phyloP scores from a whole-genome alignment of 768 basidiomycete species.

The Lactifluus pinguis region DNA sequence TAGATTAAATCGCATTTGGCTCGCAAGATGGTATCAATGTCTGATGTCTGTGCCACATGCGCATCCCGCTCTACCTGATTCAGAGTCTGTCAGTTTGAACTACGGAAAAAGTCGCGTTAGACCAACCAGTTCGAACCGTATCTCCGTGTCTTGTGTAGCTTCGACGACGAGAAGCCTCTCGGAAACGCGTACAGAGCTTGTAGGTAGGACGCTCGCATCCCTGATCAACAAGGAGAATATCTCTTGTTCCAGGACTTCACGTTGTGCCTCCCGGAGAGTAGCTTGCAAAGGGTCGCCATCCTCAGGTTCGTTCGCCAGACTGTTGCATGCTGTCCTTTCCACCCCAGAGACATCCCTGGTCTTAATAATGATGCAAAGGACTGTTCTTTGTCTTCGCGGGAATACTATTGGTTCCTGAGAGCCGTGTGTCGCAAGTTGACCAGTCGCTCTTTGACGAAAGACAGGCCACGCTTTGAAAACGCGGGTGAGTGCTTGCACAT shows the following conservation, averaged over 20 bases:
- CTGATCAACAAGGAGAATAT: constrained; percentile 64
- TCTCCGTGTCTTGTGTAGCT: constrained; percentile 58
- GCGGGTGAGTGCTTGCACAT: constrained; percentile 6
- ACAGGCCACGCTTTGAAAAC: constrained; percentile 44
- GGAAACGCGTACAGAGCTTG: constrained; percentile 67
- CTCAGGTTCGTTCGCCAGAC: background rate
- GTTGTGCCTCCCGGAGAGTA: constrained; percentile 50
- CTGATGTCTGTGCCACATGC: background rate
- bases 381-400: constrained; percentile 53
- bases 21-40: constrained; percentile 1
- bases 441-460: constrained; percentile 65
- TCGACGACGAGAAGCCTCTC: constrained; percentile 72
- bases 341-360: constrained; percentile 28
- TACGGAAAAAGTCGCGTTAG: background rate
- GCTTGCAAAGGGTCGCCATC: constrained; percentile 31
- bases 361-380: constrained; percentile 51
- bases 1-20: constrained; percentile 60
- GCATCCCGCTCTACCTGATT: constrained; percentile 25
- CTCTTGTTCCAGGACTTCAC: constrained; percentile 71
- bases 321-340: constrained; percentile 5
- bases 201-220: constrained; percentile 70
- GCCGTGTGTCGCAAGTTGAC: constrained; percentile 48
- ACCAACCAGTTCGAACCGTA: constrained; percentile 67
- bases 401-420: constrained; percentile 13
- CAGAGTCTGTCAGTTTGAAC: background rate